Base-by-base conservation (phyloP, 2,329 filamentous ascomycete species). In the Bipolaris zeicola region DNA sequence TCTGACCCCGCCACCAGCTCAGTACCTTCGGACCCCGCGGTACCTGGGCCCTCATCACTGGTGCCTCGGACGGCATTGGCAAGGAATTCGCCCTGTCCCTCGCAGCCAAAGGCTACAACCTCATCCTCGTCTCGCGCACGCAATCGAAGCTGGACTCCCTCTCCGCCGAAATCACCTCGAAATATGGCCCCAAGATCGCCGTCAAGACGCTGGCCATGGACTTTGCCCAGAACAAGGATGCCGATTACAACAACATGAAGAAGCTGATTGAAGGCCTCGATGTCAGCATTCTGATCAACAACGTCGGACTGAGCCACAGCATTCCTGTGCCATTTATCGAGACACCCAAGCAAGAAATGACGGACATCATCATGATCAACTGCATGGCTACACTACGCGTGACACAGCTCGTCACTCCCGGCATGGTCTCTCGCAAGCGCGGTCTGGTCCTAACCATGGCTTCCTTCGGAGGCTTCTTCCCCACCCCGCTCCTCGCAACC, bases 391-490 rank as follows among this genome's bases (percentile, higher is more conserved):
- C 95, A 0, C 84, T 99, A 34, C 90, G 91, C 72, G 88, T 93
- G 50, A 99, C 95, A 0, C 88, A 94, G 74, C 82, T 94, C 46
- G 83, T 99, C 39, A 89, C 90, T 0, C 93, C 95, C 0, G 87
- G 90, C 58, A 92, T 99, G 87, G 85, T 90, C 58, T 83, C 89
- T 74, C 89, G 93, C 70, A 92, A 90, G 79, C 87, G 88, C 55
- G 95, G 96, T 22, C 83, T 99, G 34, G 92, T 99, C 70, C 82
- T 99, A 52, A 99, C 94, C 56, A 97, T 99, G 93, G 95, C 94
- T 44, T 97, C 93, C 10, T 96, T 98, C 74, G 95, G 90, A 60
- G 96, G 95, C 65, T 89, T 96, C 79, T 86, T 95, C 59, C 95
- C 95, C 6, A 96, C 92, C 0, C 93, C 96, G 5, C 87, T 95